Evolutionary conservation across 768 basidiomycete species (phyloP), one percentile per base, ranked within the genome.

Genomic region (Tricholomella constricta): DNA sequence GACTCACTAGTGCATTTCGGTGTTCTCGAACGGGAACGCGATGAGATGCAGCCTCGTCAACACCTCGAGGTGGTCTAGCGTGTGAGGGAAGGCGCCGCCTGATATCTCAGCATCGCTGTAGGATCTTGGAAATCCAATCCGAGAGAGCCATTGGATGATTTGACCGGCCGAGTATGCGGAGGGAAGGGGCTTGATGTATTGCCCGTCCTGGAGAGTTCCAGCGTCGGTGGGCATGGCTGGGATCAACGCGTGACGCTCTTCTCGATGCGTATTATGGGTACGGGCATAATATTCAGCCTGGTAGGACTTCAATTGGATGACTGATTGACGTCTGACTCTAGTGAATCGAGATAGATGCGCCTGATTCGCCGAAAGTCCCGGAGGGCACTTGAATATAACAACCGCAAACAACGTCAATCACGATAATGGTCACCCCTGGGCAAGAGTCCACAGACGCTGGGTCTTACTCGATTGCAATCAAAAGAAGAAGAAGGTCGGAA

Each of bases 11-110:
- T 73, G 73, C 68, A 75, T 72, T 6, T 61, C 60, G 0, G 68
- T 72, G 38, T 72, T 73, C 51, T 75, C 72, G 47, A 68, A 75
- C 2, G 72, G 71, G 37, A 73, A 72, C 4, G 70, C 57, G n/a
- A 69, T 38, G 4, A 72, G 42, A 37, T 72, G 68, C 8, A 63
- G 49, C 8, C 64, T 62, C 25, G 67, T 62, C 1, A 75, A 25
- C 2, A 50, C 41, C 36, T 49, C 55, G 1, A 75, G 58, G 34
- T 60, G 69, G n/a, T 67, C 66, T 19, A 69, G 47, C 7, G 62
- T 64, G 12, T 55, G 54, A 15, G 60, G 56, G 48, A 72, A 67
- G 5, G 46, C 31, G 2, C 62, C 59, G 12, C 50, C 20, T 4
- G 51, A 25, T 23, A 69, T 54, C 4, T 56, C 57, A n/a, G 56